These are phyloP conservation scores for Truncatella angustata DNA, from an alignment of 2,329 filamentous ascomycete species.

Conservation along the genomic window DNA sequence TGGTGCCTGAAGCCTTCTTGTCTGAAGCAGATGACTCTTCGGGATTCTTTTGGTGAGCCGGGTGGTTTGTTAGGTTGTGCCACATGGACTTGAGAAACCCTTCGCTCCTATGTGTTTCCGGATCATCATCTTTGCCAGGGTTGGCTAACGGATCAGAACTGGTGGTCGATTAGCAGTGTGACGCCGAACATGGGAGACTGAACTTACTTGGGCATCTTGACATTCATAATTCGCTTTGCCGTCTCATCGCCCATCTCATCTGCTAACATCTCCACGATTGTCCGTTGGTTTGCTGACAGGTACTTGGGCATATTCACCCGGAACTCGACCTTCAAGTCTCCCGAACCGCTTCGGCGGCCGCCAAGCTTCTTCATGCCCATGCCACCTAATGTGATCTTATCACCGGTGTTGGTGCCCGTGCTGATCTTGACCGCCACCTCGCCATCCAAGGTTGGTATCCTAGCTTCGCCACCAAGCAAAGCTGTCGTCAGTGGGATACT, in stretches of 20 bases:
- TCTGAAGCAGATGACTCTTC: slow-evolving; percentile 23
- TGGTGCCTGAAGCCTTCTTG: slow-evolving; percentile 17
- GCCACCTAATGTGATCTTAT: slow-evolving; percentile 82
- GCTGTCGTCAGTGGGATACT: slow-evolving; percentile 90
- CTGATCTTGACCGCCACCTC: slow-evolving; percentile 87
- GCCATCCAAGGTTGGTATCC: slow-evolving; percentile 85
- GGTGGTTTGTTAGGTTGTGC: slow-evolving; percentile 85
- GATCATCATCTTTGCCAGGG: slow-evolving; percentile 31
- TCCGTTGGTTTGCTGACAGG: slow-evolving; percentile 84
- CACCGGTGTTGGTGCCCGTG: slow-evolving; percentile 89
- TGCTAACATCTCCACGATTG: slow-evolving; percentile 90
- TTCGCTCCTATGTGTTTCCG: slow-evolving; percentile 68
- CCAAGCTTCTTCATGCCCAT: slow-evolving; percentile 92
- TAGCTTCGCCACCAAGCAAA: slow-evolving; percentile 84
- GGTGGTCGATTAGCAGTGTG: not conserved
- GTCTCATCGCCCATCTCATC: slow-evolving; percentile 94
- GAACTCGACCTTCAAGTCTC: slow-evolving; percentile 92
- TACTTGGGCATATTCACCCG: slow-evolving; percentile 95
- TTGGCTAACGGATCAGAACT: slow-evolving; percentile 17
- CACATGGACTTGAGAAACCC: slow-evolving; percentile 91
- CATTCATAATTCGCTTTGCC: slow-evolving; percentile 89
- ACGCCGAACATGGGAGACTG: not conserved
- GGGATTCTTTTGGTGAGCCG: slow-evolving; percentile 45
- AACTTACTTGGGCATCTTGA: slow-evolving; percentile 55
- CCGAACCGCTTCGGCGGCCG: slow-evolving; percentile 63